phyloP scores from a whole-genome alignment of 129 eudicot genomes.

The Sambucus nigra region DNA sequence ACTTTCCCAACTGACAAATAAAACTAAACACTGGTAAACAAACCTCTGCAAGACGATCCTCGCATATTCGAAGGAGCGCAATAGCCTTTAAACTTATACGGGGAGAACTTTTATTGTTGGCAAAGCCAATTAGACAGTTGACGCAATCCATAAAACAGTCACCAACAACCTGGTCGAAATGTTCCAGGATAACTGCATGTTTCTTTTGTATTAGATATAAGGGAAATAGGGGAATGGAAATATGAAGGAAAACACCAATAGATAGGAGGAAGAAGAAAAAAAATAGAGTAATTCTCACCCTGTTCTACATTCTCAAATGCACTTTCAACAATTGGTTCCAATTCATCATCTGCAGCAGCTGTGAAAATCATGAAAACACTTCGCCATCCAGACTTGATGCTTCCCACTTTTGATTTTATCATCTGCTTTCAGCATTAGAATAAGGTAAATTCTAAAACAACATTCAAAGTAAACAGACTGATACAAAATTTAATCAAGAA shows the following conservation, averaged over 20 bases:
- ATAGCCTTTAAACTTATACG: slow-evolving; percentile 97
- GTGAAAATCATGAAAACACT: slow-evolving; percentile 96
- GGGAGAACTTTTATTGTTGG: slow-evolving; percentile 87
- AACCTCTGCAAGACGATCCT: slow-evolving; percentile 99
- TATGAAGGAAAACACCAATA: background rate
- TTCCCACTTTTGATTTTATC: slow-evolving; percentile 94
- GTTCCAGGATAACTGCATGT: slow-evolving; percentile 86
- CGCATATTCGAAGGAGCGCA: slow-evolving; percentile 96
- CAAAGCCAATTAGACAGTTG: slow-evolving; percentile 93
- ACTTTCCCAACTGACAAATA: background rate
- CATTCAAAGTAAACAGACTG: slow-evolving; percentile 3
- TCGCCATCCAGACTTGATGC: slow-evolving; percentile 97
- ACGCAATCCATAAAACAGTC: slow-evolving; percentile 98
- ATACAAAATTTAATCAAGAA: slow-evolving; percentile 5
- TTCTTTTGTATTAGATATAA: slow-evolving; percentile 20
- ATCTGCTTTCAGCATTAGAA: slow-evolving; percentile 31
- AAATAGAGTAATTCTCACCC: slow-evolving; percentile 36
- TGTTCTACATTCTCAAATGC: slow-evolving; percentile 99
- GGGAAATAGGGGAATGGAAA: slow-evolving; percentile 6
- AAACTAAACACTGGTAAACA: slow-evolving; percentile 13
- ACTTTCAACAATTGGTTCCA: slow-evolving; percentile 91
- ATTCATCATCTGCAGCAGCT: slow-evolving; percentile 92
- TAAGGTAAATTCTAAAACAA: slow-evolving; percentile 12
- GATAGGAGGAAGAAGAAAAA: slow-evolving; percentile 3
- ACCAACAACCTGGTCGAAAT: slow-evolving; percentile 97